Evolutionary conservation across 2,329 filamentous ascomycete species (phyloP).

Genomic region (Aspergillus sp.): DNA sequence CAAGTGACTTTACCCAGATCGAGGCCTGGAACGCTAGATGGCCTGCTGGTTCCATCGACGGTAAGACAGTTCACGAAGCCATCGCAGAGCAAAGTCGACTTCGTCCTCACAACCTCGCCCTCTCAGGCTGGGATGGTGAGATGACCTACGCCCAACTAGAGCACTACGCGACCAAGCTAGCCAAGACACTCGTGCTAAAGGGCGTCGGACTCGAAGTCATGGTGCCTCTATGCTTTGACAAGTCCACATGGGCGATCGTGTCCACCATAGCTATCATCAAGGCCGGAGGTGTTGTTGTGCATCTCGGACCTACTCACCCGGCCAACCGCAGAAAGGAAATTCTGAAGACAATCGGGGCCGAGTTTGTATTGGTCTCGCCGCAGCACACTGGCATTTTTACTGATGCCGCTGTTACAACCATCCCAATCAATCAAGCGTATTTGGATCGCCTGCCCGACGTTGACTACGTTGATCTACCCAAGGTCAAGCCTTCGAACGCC

Average conservation of each 20-base stretch:
- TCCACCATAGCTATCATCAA: conserved; percentile 1
- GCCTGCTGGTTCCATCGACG: not conserved
- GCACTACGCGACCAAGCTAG: not conserved
- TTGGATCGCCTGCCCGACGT: not conserved
- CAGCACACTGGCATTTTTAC: not conserved
- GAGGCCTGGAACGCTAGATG: not conserved
- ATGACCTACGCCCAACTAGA: not conserved
- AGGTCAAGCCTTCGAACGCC: not conserved
- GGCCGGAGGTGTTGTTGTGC: conserved; percentile 4
- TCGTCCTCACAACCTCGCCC: not conserved
- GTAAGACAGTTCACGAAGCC: not conserved
- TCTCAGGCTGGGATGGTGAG: conserved; percentile 3
- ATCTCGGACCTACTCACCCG: not conserved
- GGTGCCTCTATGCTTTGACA: conserved; percentile 6
- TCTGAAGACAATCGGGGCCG: not conserved
- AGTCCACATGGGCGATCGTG: conserved; percentile 2
- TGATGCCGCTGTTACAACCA: not conserved
- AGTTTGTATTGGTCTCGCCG: not conserved
- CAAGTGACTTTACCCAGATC: not conserved
- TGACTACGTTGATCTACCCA: not conserved
- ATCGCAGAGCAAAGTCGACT: not conserved
- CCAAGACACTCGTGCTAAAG: not conserved
- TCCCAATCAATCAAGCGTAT: not conserved
- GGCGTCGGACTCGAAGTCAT: not conserved
- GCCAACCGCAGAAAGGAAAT: not conserved